These are phyloP conservation scores for Hypholoma sublateritium DNA, from an alignment of 768 basidiomycete species.

Conservation along the genomic window DNA sequence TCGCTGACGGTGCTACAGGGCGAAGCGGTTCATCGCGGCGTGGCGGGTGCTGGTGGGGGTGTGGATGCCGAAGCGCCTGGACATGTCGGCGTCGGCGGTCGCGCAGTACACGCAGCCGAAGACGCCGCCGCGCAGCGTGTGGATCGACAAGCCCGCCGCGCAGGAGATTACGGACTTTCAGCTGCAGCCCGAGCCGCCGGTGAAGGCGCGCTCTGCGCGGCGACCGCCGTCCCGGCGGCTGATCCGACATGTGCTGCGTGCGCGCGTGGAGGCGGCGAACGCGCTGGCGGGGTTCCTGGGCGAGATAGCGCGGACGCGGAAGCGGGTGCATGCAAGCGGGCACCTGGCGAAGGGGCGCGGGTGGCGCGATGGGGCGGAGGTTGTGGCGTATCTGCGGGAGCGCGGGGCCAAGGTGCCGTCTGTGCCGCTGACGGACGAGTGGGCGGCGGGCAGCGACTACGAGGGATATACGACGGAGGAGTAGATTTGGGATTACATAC, in stretches of 20 bases:
- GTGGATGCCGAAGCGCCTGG: slow-evolving; percentile 86
- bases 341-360: slow-evolving; percentile 51
- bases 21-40: slow-evolving; percentile 86
- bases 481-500: slow-evolving; percentile 25
- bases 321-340: slow-evolving; percentile 42
- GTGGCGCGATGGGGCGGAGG: slow-evolving; percentile 69
- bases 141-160: slow-evolving; percentile 48
- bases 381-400: slow-evolving; percentile 65
- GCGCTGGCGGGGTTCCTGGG: slow-evolving; percentile 73
- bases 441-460: slow-evolving; percentile 69
- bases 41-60: slow-evolving; percentile 97
- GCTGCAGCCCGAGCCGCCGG: slow-evolving; percentile 40
- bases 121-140: slow-evolving; percentile 67
- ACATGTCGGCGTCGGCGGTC: slow-evolving; percentile 73
- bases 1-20: slow-evolving; percentile 41
- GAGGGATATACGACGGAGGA: slow-evolving; percentile 41
- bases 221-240: slow-evolving; percentile 78
- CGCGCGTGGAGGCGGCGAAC: slow-evolving; percentile 80
- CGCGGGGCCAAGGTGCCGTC: slow-evolving; percentile 72
- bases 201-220: slow-evolving; percentile 34
- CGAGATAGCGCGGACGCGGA: slow-evolving; percentile 49
- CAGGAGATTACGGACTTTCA: slow-evolving; percentile 25
- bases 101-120: slow-evolving; percentile 69
- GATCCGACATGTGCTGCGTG: slow-evolving; percentile 85
- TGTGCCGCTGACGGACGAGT: slow-evolving; percentile 56